Evolutionary conservation across 768 basidiomycete species (phyloP).

Genomic region (Lyophyllum semitale): DNA sequence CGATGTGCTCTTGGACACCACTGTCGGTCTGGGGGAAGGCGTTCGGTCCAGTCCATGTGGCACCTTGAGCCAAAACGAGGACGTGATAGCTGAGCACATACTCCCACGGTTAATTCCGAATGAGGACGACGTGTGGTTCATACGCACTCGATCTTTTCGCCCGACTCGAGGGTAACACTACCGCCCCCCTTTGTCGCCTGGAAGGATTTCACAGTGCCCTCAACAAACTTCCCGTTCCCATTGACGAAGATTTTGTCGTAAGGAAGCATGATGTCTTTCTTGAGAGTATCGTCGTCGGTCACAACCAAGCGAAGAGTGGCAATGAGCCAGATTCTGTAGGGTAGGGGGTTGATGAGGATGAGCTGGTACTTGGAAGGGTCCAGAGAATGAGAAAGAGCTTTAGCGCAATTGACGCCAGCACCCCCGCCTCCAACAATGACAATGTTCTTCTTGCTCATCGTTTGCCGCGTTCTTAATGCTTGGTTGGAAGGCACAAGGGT

Average conservation of each 20-base stretch:
- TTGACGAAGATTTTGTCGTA: constrained; percentile 54
- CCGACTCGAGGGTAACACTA: constrained; percentile 49
- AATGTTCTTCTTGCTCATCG: constrained; percentile 23
- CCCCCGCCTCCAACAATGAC: constrained; percentile 63
- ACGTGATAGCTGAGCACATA: constrained; percentile 42
- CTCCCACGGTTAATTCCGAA: not conserved
- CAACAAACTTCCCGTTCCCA: constrained; percentile 50
- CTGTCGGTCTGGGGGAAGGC: constrained; percentile 42
- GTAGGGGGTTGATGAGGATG: constrained; percentile 54
- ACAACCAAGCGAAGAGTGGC: constrained; percentile 56
- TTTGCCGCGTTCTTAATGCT: not conserved
- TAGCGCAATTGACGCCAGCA: constrained; percentile 47
- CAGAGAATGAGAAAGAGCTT: constrained; percentile 50
- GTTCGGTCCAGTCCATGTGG: constrained; percentile 51
- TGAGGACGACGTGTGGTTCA: not conserved
- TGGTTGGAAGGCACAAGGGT: not conserved
- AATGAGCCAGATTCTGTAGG: constrained; percentile 52
- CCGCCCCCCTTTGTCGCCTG: constrained; percentile 34
- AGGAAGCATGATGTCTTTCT: constrained; percentile 49
- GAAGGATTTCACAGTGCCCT: constrained; percentile 38
- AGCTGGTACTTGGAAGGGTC: constrained; percentile 50
- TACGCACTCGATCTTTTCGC: constrained; percentile 42
- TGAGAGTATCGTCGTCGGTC: constrained; percentile 41
- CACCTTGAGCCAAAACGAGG: constrained; percentile 64
- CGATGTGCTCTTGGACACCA: constrained; percentile 28